phyloP scores from a whole-genome alignment of 495 filamentous ascomycete species.

The Neurospora sp. region DNA sequence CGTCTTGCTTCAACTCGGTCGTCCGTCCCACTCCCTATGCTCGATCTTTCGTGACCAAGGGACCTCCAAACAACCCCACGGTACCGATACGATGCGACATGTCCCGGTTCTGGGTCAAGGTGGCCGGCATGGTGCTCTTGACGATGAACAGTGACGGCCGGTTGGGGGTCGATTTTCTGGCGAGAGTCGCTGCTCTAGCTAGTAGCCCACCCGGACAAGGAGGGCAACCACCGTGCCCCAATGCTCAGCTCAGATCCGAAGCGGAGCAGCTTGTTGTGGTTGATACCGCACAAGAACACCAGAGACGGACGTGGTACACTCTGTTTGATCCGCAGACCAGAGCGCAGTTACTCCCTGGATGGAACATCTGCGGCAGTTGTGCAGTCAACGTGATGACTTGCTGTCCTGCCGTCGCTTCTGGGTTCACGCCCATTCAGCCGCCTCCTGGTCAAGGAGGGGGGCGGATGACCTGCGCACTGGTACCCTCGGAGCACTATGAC shows the following conservation, averaged over 20 bases:
- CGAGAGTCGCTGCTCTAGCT: neutral
- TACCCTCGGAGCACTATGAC: constrained; percentile 4
- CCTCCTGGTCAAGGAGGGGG: neutral
- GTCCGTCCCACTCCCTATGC: constrained; percentile 6
- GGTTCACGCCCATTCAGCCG: neutral
- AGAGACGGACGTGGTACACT: constrained; percentile 3
- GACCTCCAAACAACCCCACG: neutral
- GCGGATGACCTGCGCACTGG: constrained; percentile 1
- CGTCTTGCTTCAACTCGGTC: constrained; percentile 1
- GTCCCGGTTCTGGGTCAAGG: constrained; percentile 5
- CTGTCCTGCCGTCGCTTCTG: constrained; percentile 4
- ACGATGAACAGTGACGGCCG: constrained; percentile 6
- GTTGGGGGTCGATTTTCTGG: neutral
- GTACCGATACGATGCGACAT: constrained; percentile 7
- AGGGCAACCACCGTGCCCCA: neutral
- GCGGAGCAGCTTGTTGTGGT: neutral
- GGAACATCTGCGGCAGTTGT: constrained; percentile 4
- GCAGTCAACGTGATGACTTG: neutral
- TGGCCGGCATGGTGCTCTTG: constrained; percentile 3
- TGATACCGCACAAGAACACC: neutral
- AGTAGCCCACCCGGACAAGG: neutral
- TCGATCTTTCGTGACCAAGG: constrained; percentile 4
- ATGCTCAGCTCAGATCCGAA: neutral
- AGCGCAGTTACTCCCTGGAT: neutral
- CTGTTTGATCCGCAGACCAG: neutral